A percentile compares a stretch with the other conserved stretches of the same genome.
Conservation (phyloP, 148 eudicot genomes). For the Amaranthus palmeri region DNA sequence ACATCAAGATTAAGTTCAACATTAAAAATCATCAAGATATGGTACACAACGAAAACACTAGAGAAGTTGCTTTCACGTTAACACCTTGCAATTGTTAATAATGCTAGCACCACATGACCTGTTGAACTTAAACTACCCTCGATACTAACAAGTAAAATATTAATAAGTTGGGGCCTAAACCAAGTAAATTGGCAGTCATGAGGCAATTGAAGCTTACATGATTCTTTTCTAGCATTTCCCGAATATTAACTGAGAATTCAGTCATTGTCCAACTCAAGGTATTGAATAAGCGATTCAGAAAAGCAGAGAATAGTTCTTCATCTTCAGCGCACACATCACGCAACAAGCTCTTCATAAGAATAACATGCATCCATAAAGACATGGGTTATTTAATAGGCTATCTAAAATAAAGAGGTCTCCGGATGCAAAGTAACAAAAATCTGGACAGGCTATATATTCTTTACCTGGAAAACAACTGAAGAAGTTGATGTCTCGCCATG, state of each 20-base stretch:
- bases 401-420: neutral
- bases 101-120: neutral
- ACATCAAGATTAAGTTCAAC: neutral
- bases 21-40: neutral
- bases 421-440: neutral
- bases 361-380: slow-evolving; percentile 10
- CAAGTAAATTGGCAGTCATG: neutral
- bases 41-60: neutral
- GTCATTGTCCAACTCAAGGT: slow-evolving; percentile 97
- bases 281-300: slow-evolving; percentile 84
- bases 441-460: neutral
- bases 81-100: neutral
- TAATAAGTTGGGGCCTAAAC: neutral
- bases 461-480: slow-evolving; percentile 68
- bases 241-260: slow-evolving; percentile 84
- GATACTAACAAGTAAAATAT: neutral
- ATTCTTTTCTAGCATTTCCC: slow-evolving; percentile 86
- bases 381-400: neutral
- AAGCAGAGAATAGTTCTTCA: slow-evolving; percentile 66
- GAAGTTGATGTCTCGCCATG: slow-evolving; percentile 78
- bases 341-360: slow-evolving; percentile 52
- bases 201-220: slow-evolving; percentile 36
- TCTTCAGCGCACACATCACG: slow-evolving; percentile 70
- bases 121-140: neutral
- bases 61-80: neutral